Base-by-base conservation (phyloP, 2,329 filamentous ascomycete genomes). In the Diaporthe ilicicola region DNA sequence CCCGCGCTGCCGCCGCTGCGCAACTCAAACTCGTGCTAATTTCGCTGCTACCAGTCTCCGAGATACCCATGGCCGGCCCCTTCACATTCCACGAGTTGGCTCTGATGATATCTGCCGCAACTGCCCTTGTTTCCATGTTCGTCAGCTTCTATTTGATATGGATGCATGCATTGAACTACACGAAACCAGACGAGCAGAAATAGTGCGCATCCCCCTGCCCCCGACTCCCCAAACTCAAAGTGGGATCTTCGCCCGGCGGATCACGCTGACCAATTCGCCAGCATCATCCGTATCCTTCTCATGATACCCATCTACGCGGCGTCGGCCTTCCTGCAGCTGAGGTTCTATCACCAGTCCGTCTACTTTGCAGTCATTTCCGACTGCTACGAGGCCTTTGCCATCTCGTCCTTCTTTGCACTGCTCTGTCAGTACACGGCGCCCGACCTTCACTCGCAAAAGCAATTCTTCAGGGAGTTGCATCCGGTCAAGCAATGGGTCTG, bases 321-420 rank as follows among this genome's bases (percentile, higher is more conserved):
- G 48, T 91, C 94, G 24, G 91, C 92, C 42, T 93, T 93, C 78
- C 86, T 95, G 46, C 91, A 90, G 72, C 89, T 94, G 76, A 85
- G 88, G 74, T 94, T 88, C 83, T 95, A 96, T 84, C 89, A 87
- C 79, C 88, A 94, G 77, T 90, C 92, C 61, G 89, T 96, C 70
- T 97, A 97, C 83, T 96, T 92, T 79, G 88, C 93, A 77, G 91
- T 96, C 66, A 84, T 95, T 53, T 90, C 92, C 76, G 92, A 96
- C 79, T 95, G 93, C 82, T 97, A 97, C 80, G 94, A 97, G 83
- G 93, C 94, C 13, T 95, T 97, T 77, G 93, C 93, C 70, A 95
- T 97, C 74, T 91, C 93, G 37, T 93, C 92, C 74, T 97, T 97
- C 85, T 97, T 97, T 82, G 90, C 92, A 10, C 85, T 97, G 56